A percentile compares a stretch with the other conserved stretches of the same genome.
phyloP scores from a whole-genome alignment of 176 grass and related monocot genomes.

The Miscanthus lutarioriparius region DNA sequence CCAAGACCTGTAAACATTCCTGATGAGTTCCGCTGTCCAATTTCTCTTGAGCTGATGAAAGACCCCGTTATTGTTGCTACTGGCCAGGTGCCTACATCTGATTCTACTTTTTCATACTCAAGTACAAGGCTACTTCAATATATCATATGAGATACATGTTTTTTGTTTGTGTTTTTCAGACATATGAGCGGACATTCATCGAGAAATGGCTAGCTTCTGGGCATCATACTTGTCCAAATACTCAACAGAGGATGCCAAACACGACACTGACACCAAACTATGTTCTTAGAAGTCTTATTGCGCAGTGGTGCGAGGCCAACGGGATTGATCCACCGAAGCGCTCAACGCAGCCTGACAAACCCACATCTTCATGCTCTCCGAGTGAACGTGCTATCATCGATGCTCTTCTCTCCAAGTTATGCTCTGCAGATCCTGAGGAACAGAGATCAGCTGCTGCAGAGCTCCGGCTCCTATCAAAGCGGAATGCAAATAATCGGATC shows the following conservation, averaged over 20 bases:
- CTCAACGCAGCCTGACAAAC: constrained; percentile 36
- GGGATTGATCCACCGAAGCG: constrained; percentile 75
- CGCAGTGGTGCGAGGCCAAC: constrained; percentile 79
- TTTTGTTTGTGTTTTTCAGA: constrained; percentile 47
- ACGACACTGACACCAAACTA: constrained; percentile 79
- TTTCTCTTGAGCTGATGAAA: constrained; percentile 92
- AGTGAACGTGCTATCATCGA: constrained; percentile 66
- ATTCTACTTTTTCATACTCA: background rate
- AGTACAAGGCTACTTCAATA: constrained; percentile 5
- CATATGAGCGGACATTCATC: constrained; percentile 74
- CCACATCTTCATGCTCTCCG: constrained; percentile 40
- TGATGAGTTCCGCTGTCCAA: constrained; percentile 92
- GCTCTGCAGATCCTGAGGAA: constrained; percentile 56
- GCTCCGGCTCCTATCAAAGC: constrained; percentile 81
- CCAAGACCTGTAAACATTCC: constrained; percentile 49
- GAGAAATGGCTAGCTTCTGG: constrained; percentile 78
- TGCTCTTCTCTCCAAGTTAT: constrained; percentile 69
- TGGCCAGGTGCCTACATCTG: constrained; percentile 48
- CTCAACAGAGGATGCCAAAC: constrained; percentile 77
- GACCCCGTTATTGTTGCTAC: constrained; percentile 91
- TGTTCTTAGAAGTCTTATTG: constrained; percentile 78
- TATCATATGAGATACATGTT: constrained; percentile 13
- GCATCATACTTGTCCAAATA: constrained; percentile 77
- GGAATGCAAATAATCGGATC: constrained; percentile 72
- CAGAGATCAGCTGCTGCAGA: constrained; percentile 71